phyloP scores from a whole-genome alignment of 129 eudicot species.

The Escallonia rubra region DNA sequence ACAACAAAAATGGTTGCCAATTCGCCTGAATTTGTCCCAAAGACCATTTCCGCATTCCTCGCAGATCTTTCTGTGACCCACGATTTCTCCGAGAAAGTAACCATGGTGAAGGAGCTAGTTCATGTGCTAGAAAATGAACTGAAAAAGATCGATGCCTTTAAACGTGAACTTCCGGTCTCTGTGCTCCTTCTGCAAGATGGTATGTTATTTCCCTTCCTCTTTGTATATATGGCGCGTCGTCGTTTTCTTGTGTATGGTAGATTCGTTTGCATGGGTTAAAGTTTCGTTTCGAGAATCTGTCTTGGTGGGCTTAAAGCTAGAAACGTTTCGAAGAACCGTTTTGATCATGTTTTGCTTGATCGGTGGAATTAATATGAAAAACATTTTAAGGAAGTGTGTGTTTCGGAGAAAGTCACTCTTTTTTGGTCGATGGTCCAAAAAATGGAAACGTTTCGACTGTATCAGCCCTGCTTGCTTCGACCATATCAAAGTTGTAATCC shows the following conservation, averaged over 20 bases:
- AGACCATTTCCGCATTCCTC: constrained; percentile 23
- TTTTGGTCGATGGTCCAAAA: too few relatives aligned
- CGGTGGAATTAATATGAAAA: too few relatives aligned
- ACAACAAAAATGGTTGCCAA: constrained; percentile 15
- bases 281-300: too few relatives aligned
- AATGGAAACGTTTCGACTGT: too few relatives aligned
- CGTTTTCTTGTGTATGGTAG: too few relatives aligned
- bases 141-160: constrained; percentile 32
- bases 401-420: too few relatives aligned
- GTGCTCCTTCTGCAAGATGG: constrained; percentile 38
- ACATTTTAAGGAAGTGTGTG: too few relatives aligned
- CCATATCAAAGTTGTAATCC: too few relatives aligned
- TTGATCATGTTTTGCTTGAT: not conserved
- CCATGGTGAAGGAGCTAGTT: constrained; percentile 21
- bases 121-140: constrained; percentile 29
- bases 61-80: constrained; percentile 15
- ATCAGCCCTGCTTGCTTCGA: too few relatives aligned
- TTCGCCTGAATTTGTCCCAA: constrained; percentile 16
- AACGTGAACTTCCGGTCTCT: constrained; percentile 43
- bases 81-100: constrained; percentile 18
- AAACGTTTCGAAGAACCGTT: not conserved
- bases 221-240: too few relatives aligned
- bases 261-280: too few relatives aligned
- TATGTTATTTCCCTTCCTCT: constrained; percentile 10
- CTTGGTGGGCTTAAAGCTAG: too few relatives aligned